These are phyloP conservation scores for Arabidopsis hybrid DNA, from an alignment of 441 rosid species.

Conservation along the genomic window DNA sequence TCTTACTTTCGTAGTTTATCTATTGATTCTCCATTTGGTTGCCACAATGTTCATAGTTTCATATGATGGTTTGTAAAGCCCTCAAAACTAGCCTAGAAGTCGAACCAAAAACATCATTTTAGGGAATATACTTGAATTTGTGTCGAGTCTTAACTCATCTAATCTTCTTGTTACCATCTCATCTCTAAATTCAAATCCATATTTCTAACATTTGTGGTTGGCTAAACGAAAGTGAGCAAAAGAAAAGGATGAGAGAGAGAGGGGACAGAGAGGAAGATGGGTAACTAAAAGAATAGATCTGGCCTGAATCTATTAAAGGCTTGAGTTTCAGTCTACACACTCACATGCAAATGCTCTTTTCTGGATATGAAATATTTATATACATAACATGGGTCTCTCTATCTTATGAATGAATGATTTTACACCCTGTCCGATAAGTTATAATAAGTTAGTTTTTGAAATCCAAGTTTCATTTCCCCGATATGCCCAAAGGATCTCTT, in stretches of 20 bases:
- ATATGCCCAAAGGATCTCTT: background rate
- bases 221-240: conserved; percentile 13
- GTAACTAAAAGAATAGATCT: conserved; percentile 35
- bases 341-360: conserved; percentile 42
- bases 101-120: background rate
- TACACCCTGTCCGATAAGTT: background rate
- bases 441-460: background rate
- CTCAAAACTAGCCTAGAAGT: background rate
- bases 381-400: conserved; percentile 31
- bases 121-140: background rate
- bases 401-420: conserved; percentile 23
- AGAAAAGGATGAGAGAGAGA: background rate
- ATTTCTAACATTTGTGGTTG: background rate
- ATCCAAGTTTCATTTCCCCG: background rate
- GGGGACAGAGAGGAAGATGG: conserved; percentile 36
- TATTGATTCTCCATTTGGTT: background rate
- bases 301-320: conserved; percentile 35
- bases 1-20: background rate
- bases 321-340: conserved; percentile 32
- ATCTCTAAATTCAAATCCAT: background rate
- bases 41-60: background rate
- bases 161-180: background rate
- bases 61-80: background rate
- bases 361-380: background rate
- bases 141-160: background rate